Evolutionary conservation across 1,284 basidiomycete species (phyloP), one percentile per base, ranked within the genome.

Genomic region (Boletus calvinii): DNA sequence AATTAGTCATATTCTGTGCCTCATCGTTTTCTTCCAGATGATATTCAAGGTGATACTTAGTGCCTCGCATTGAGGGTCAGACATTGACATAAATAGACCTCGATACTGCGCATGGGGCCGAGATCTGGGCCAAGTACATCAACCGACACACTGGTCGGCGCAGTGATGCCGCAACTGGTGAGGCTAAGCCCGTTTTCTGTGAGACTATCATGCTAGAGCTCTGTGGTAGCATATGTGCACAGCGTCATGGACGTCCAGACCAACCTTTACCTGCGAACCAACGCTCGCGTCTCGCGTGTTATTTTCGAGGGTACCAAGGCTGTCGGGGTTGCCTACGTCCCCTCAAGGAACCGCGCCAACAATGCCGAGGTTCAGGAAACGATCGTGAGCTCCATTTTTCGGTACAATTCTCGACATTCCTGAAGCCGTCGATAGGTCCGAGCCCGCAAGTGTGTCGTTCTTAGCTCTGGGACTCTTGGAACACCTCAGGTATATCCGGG

Each of bases 121-220:
- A 87, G 66, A 84, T 86, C 52, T 87, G 85, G 85, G 84, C 84
- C 39, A 87, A 88, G 64, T 88, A 87, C 62, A 84, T 87, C 72
- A 87, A 87, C 69, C 78, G 84, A 56, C 78, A 85, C 58, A 87
- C 84, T 24, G 85, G 85, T 50, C 74, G 85, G 54, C 81, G 84
- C 46, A 84, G 82, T 57, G 85, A 87, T 59, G 84, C 85, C 44
- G 84, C 85, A 6, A 85, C 84, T 45, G 83, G 83, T 82, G 55
- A 52, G 46, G 26, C 53, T 34, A 39, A n/a, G 29, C 43, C 18
- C n/a, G 6, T 47, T 30, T 24, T 30, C 32, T n/a, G 20, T 17
- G 48, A 6, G 46, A 7, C 15, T 26, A 20, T 34, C 39, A 52
- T 31, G 42, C 24, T 59, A 32, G 45, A 31, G 10, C 26, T 32